Evolutionary conservation across 352 stramenopile species (phyloP), one percentile per base, ranked within the genome.

Genomic region (Globisporangium camurandrum): DNA sequence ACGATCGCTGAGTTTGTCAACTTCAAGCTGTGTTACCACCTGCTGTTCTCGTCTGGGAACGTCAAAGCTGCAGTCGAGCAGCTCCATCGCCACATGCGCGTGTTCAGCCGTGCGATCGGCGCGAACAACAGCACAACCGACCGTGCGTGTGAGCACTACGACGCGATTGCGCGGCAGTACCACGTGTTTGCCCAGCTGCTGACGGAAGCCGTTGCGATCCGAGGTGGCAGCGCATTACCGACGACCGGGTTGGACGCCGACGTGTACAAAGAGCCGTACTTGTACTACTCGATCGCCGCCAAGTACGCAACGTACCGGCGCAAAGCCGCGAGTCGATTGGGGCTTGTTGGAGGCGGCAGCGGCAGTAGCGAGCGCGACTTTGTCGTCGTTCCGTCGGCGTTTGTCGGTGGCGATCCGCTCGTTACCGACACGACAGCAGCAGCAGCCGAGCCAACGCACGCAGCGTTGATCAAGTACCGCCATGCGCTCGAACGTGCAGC

Each of bases 21-120:
- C 58, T 93, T 92, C 51, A 95, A 95, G 58, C 60, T 95, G 28
- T 90, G 82, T 56, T 93, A 92, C 54, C 79, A 95, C 62, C 61
- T 89, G 34, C 82, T 95, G 41, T 93, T 95, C 56, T 90, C 81
- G 39, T 84, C 75, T 0, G 82, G 71, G 53, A 93, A 92, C 50
- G 62, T 90, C 46, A 91, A 91, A 56, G 76, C 66, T n/a, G 84
- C 84, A 0, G 76, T 92, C 14, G 79, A 93, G 37, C 84, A 95
- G 56, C 58, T 95, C 12, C 75, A 92, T 28, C 79, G 82, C 22
- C 84, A 95, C 52, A 86, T 93, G 62, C 61, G 58, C 24, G 66
- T 85, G 14, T 92, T 89, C 46, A 64, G 52, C 2, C 62, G 64
- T 20, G 64, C 76, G 1, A 64, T 88, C 28, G 67, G 75, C 23